Conservation (phyloP, 106 monocot genomes). For the Apostasia shenzhenica region DNA sequence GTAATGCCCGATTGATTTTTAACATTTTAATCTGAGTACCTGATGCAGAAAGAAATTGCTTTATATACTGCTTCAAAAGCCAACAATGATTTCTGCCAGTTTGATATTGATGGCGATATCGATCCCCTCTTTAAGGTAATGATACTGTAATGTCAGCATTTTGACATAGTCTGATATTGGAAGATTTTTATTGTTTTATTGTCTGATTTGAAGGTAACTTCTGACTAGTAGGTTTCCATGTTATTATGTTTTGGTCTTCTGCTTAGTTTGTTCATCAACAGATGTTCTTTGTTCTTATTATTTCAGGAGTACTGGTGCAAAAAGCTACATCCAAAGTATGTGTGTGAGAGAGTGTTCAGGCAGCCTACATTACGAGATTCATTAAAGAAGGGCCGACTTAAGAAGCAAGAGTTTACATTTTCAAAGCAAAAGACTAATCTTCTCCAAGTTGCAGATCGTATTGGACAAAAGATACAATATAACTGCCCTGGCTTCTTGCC, state of each 20-base stretch:
- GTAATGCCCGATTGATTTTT: neutral
- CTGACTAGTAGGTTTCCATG: no score
- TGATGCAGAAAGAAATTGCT: conserved; percentile 91
- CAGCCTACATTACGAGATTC: conserved; percentile 69
- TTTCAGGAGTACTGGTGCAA: conserved; percentile 98
- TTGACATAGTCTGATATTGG: no score
- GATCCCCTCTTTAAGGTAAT: conserved; percentile 92
- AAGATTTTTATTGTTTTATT: no score
- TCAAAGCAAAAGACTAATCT: conserved; percentile 67
- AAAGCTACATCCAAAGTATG: conserved; percentile 87
- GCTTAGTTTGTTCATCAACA: neutral
- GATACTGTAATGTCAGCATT: neutral
- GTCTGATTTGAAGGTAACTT: no score
- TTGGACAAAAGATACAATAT: conserved; percentile 88
- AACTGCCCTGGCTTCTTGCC: conserved; percentile 79
- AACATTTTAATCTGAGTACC: conserved; percentile 5
- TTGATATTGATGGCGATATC: conserved; percentile 88
- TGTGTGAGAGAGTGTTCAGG: conserved; percentile 84
- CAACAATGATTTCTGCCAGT: conserved; percentile 69
- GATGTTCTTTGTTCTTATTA: neutral
- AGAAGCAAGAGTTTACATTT: conserved; percentile 54
- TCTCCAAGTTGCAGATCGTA: conserved; percentile 70
- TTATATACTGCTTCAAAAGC: conserved; percentile 87
- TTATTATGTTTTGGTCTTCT: neutral
- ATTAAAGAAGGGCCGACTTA: conserved; percentile 65